Evolutionary conservation across 805 yeast species (phyloP).

Genomic region (Starmerella floricola): DNA sequence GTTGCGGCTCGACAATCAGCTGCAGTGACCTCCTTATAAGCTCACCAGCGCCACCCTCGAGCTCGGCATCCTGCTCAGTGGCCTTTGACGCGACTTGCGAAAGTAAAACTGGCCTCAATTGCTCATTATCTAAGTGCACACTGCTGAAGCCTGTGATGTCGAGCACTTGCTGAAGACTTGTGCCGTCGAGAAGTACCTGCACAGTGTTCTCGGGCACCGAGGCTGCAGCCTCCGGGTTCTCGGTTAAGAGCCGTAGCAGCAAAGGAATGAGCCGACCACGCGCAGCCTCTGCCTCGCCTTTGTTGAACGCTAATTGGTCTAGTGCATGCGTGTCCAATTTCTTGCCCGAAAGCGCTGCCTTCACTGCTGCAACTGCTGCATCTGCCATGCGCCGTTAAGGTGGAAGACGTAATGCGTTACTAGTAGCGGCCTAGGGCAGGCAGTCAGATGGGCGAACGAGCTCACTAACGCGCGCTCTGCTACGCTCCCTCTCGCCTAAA

Average conservation of each 20-base stretch:
- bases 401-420: too few species aligned
- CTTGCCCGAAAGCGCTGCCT: constrained; percentile 7
- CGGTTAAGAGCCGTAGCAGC: constrained; percentile 10
- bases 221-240: constrained; percentile 7
- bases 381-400: background rate
- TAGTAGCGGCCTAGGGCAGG: too few species aligned
- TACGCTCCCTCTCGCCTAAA: too few species aligned
- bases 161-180: constrained; percentile 13
- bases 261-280: constrained; percentile 16
- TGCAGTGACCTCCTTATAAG: constrained; percentile 7
- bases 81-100: constrained; percentile 8
- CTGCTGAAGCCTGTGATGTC: constrained; percentile 3
- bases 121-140: constrained; percentile 5
- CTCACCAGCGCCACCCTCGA: background rate
- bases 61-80: background rate
- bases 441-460: too few species aligned
- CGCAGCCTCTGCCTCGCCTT: background rate
- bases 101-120: constrained; percentile 14
- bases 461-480: too few species aligned
- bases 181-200: constrained; percentile 10
- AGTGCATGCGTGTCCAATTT: constrained; percentile 9
- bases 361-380: constrained; percentile 5
- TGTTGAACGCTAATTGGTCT: constrained; percentile 9
- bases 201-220: constrained; percentile 15
- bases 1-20: constrained; percentile 12